Percentiles rank a stretch among this genome's conserved stretches.
Conservation (phyloP, 306 rosid genomes). For the Gastrolobium villosum region DNA sequence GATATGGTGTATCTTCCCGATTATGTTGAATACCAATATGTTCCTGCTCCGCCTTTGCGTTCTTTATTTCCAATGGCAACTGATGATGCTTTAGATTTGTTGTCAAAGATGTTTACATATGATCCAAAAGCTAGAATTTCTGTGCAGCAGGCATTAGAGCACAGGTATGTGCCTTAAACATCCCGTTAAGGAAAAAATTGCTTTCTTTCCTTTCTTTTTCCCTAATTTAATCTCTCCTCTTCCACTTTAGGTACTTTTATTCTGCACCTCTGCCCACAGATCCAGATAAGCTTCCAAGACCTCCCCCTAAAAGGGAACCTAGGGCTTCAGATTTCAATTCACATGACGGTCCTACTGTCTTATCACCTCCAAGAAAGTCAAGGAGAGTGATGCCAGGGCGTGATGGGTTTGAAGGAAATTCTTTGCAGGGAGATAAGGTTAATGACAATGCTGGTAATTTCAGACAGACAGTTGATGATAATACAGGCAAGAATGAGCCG, state of each 20-base stretch:
- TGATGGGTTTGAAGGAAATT: conserved; percentile 76
- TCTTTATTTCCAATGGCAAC: conserved; percentile 90
- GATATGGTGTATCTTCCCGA: conserved; percentile 91
- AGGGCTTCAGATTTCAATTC: conserved; percentile 67
- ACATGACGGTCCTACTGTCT: conserved; percentile 84
- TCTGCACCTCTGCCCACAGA: conserved; percentile 86
- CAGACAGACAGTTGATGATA: conserved; percentile 67
- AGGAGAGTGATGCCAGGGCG: conserved; percentile 94
- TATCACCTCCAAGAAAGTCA: conserved; percentile 95
- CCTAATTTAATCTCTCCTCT: conserved; percentile 41
- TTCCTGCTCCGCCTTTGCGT: conserved; percentile 85
- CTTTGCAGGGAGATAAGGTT: conserved; percentile 60
- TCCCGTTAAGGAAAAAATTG: conserved; percentile 23
- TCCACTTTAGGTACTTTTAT: conserved; percentile 73
- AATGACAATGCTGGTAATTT: conserved; percentile 63
- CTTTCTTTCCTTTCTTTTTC: conserved; percentile 17
- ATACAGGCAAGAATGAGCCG: conserved; percentile 72
- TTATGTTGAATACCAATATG: conserved; percentile 95
- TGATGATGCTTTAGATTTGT: conserved; percentile 90
- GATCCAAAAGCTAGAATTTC: conserved; percentile 93
- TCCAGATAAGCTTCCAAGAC: conserved; percentile 95
- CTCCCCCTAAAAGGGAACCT: conserved; percentile 84
- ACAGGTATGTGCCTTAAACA: conserved; percentile 66
- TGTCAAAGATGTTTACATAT: conserved; percentile 94
- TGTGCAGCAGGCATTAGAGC: conserved; percentile 91